Percentiles rank a stretch among this genome's conserved stretches.
Evolutionary conservation across 1,284 basidiomycete genomes (phyloP).

Genomic region (Apiotrichum brassicae): DNA sequence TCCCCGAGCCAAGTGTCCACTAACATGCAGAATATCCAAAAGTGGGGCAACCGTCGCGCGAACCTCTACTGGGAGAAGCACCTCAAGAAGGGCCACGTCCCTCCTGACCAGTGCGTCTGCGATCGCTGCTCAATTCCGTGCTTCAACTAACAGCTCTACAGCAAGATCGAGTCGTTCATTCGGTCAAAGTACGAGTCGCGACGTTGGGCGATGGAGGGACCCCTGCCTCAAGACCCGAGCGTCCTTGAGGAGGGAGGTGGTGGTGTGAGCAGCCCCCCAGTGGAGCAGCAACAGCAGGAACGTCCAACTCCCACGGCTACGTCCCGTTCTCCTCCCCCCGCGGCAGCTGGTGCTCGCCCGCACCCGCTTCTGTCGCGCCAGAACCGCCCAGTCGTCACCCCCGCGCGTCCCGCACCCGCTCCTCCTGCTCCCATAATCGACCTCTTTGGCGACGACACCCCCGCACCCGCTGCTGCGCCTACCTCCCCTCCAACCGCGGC

Average conservation of each 20-base stretch:
- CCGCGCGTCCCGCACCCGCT: constrained; percentile 2
- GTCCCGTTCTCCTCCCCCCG: constrained; percentile 19
- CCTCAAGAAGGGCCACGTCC: constrained; percentile 83
- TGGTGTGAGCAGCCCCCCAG: neutral
- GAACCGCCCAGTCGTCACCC: constrained; percentile 10
- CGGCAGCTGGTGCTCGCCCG: constrained; percentile 18
- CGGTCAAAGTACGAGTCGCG: constrained; percentile 92
- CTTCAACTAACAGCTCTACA: constrained; percentile 37
- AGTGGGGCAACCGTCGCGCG: constrained; percentile 89
- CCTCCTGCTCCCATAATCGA: constrained; percentile 32
- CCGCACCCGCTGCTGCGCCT: constrained; percentile 10
- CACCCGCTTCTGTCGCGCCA: constrained; percentile 41
- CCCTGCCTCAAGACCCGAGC: constrained; percentile 74
- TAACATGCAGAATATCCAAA: constrained; percentile 59
- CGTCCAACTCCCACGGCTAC: constrained; percentile 24
- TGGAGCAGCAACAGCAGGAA: constrained; percentile 4
- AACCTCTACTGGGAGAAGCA: constrained; percentile 98
- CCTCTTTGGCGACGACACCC: constrained; percentile 31
- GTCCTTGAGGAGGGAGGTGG: constrained; percentile 57
- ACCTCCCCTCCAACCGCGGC: constrained; percentile 13
- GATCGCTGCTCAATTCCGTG: neutral
- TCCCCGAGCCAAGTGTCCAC: too few species aligned
- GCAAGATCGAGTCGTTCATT: constrained; percentile 97
- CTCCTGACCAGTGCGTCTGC: constrained; percentile 80
- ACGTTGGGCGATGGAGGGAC: constrained; percentile 87